phyloP scores from a whole-genome alignment of 108 stramenopile species.

The Cyclostephanos invisitatus region DNA sequence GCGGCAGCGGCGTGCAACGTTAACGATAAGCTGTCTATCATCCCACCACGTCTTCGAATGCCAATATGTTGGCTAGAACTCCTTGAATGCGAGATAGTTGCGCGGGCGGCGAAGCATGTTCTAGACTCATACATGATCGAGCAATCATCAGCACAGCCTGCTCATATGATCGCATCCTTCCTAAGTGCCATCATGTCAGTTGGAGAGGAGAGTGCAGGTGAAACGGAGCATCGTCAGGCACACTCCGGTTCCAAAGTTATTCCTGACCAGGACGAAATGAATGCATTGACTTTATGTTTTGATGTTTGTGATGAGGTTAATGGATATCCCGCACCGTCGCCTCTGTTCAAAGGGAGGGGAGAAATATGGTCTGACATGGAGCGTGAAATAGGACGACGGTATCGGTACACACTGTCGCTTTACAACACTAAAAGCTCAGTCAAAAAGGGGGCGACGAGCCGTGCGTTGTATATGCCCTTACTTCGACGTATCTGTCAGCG shows the following conservation, averaged over 20 bases:
- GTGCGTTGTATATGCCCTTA: slow-evolving; percentile 65
- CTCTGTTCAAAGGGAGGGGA: slow-evolving; percentile 39
- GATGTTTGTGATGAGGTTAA: slow-evolving; percentile 43
- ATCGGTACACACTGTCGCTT: slow-evolving; percentile 66
- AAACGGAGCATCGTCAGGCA: slow-evolving; percentile 56
- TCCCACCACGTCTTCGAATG: slow-evolving; percentile 64
- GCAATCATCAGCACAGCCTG: slow-evolving; percentile 63
- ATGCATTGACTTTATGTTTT: slow-evolving; percentile 46
- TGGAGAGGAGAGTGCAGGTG: slow-evolving; percentile 81
- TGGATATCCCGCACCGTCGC: slow-evolving; percentile 36
- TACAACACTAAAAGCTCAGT: slow-evolving; percentile 57
- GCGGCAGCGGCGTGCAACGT: background rate
- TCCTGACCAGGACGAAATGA: slow-evolving; percentile 48
- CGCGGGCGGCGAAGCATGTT: slow-evolving; percentile 90
- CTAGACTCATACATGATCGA: slow-evolving; percentile 73
- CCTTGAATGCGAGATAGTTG: slow-evolving; percentile 96
- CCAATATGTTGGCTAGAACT: slow-evolving; percentile 92
- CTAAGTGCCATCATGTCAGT: slow-evolving; percentile 84
- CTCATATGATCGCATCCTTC: slow-evolving; percentile 81
- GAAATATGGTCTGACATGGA: slow-evolving; percentile 85
- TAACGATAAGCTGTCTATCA: background rate
- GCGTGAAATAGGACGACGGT: slow-evolving; percentile 71
- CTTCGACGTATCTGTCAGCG: slow-evolving; percentile 90
- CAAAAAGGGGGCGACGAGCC: slow-evolving; percentile 10
- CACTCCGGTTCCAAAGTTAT: slow-evolving; percentile 41